Evolutionary conservation across 331 rosid genomes (phyloP), one percentile per base, ranked within the genome.

Genomic region (Phaseolus coccineus): DNA sequence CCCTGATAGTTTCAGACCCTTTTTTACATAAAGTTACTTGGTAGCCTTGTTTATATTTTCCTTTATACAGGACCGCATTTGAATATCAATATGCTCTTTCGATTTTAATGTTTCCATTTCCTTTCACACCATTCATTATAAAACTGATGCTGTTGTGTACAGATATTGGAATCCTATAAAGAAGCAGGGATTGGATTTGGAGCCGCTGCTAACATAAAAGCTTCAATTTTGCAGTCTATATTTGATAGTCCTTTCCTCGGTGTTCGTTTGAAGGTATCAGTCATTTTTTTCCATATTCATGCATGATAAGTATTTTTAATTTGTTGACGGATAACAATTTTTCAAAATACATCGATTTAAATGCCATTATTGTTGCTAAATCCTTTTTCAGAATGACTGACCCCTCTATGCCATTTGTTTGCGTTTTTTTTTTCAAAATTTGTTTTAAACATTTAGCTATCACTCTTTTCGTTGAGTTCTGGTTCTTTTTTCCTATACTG

Each of bases 111-210:
- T 62, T 77, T 79, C 47, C 71, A 28, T 62, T 69, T 37, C 65
- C 48, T 73, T 62, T 37, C 48, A 69, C 66, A 46, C 50, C 71
- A 30, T 80, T 82, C 69, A 62, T 50, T 64, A 52, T 83, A 58
- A 81, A 52, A 77, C 81, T 65, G 55, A 55, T 78, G 81, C 76
- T 69, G 76, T 85, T 67, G 24, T 87, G 24, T 81, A 27, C 96
- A 95, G 99, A 84, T 90, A 69, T 69, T 95, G 79, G 86, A 87
- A 77, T 83, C 85, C 82, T 88, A 83, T 80, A 90, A 91, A 70
- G 93, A 91, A 82, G 99, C 93, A 53, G 92, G 88, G 69, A 76
- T 95, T 77, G 97, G 99, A 86, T 90, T 95, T 85, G 99, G 99
- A 82, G 91, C 93, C 65, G 98, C 97, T 47, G 82, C 90, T 81